Conservation (phyloP, 495 filamentous ascomycete genomes). For the Saxophila tyrrhenica region DNA sequence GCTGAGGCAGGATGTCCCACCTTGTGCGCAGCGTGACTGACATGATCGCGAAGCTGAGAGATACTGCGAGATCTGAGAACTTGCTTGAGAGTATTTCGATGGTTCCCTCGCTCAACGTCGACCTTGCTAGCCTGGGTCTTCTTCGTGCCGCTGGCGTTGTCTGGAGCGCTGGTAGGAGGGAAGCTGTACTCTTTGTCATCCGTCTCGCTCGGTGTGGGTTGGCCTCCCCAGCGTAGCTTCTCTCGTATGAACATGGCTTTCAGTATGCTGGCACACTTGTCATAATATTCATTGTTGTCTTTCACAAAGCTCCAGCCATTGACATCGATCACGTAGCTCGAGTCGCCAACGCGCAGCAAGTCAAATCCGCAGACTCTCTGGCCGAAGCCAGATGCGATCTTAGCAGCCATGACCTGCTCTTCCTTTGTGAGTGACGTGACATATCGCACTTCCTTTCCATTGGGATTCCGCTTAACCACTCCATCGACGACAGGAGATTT, state of each 20-base stretch:
- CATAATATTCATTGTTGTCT: conserved; percentile 97
- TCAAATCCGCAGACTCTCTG: conserved; percentile 96
- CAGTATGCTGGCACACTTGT: conserved; percentile 75
- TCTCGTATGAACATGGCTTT: conserved; percentile 77
- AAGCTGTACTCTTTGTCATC: conserved; percentile 9
- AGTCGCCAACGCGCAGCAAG: conserved; percentile 71
- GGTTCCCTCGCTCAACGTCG: conserved; percentile 12
- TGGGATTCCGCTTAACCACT: conserved; percentile 85
- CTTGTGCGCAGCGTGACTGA: conserved; percentile 6
- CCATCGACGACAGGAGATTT: conserved; percentile 97
- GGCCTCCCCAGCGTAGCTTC: conserved; percentile 44
- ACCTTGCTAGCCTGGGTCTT: conserved; percentile 30
- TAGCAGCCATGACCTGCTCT: conserved; percentile 73
- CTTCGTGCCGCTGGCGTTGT: conserved; percentile 5
- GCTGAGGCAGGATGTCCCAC: conserved; percentile 32
- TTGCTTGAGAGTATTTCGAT: conserved; percentile 30
- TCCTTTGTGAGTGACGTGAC: conserved; percentile 73
- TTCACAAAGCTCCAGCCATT: conserved; percentile 99
- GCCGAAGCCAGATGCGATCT: conserved; percentile 85
- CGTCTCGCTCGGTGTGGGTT: conserved; percentile 30
- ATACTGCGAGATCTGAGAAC: conserved; percentile 58
- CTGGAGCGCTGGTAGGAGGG: neutral
- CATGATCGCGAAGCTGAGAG: conserved; percentile 37
- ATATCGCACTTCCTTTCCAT: conserved; percentile 94
- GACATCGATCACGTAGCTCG: conserved; percentile 96